Conservation (phyloP, 192 early-diverging fungal genomes). For the Ambispora gerdemannii region DNA sequence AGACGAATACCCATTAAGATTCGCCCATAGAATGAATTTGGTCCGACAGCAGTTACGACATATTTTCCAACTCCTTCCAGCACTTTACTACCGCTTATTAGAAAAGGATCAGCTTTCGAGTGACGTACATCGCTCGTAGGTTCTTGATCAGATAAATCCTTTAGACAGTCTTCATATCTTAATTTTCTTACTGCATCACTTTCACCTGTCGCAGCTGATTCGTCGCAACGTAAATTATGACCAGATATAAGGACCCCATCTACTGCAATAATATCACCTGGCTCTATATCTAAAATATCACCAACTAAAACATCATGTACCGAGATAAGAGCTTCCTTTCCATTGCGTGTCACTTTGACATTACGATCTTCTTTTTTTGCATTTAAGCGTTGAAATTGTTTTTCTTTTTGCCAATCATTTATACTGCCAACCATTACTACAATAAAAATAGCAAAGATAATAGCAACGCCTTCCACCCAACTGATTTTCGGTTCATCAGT, state of each 20-base stretch:
- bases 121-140: slow-evolving; percentile 30
- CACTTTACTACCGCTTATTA: slow-evolving; percentile 92
- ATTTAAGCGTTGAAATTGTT: slow-evolving; percentile 80
- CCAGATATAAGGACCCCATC: slow-evolving; percentile 84
- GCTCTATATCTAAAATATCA: slow-evolving; percentile 82
- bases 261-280: slow-evolving; percentile 89
- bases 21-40: slow-evolving; percentile 84
- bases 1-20: slow-evolving; percentile 65
- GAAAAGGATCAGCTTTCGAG: slow-evolving; percentile 66
- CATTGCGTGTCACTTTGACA: slow-evolving; percentile 68
- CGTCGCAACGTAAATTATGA: slow-evolving; percentile 84
- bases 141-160: slow-evolving; percentile 33
- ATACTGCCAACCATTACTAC: slow-evolving; percentile 73
- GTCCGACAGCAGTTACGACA: slow-evolving; percentile 80
- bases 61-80: slow-evolving; percentile 85
- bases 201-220: slow-evolving; percentile 93
- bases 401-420: slow-evolving; percentile 85
- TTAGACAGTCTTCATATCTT: slow-evolving; percentile 47
- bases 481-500: slow-evolving; percentile 54
- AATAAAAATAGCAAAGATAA: slow-evolving; percentile 75
- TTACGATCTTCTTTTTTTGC: slow-evolving; percentile 82
- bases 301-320: slow-evolving; percentile 84
- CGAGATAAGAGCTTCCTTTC: slow-evolving; percentile 63
- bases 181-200: slow-evolving; percentile 86
- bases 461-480: slow-evolving; percentile 87